Evolutionary conservation across 495 filamentous ascomycete genomes (phyloP).

Genomic region (Acidiella bohemica): DNA sequence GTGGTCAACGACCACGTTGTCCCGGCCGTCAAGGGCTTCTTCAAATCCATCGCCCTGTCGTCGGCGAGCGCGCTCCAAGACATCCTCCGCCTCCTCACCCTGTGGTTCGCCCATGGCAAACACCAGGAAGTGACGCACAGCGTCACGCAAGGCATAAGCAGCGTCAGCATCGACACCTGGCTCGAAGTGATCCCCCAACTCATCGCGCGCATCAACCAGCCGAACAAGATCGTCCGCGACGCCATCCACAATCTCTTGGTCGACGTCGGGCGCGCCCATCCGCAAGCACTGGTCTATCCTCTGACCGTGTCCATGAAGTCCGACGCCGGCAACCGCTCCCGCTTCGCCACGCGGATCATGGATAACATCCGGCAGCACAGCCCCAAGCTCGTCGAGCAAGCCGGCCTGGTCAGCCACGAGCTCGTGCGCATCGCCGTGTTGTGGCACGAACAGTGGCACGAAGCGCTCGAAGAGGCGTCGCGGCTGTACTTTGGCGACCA

Average conservation of each 20-base stretch:
- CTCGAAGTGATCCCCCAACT: conserved; percentile 94
- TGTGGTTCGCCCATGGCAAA: conserved; percentile 93
- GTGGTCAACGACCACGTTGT: conserved; percentile 79
- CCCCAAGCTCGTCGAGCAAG: conserved; percentile 85
- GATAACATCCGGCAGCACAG: conserved; percentile 95
- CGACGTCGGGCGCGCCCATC: conserved; percentile 85
- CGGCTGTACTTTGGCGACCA: conserved; percentile 80
- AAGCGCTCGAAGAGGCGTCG: conserved; percentile 94
- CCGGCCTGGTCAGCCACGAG: conserved; percentile 84
- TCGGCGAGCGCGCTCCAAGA: conserved; percentile 88
- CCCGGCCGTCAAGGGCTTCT: conserved; percentile 86
- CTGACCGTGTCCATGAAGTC: conserved; percentile 98
- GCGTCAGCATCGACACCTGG: conserved; percentile 94
- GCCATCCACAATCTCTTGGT: conserved; percentile 81
- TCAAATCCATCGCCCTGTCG: conserved; percentile 86
- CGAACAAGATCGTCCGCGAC: conserved; percentile 67
- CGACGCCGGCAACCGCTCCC: conserved; percentile 59
- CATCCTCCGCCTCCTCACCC: conserved; percentile 76
- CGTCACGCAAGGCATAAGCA: conserved; percentile 77
- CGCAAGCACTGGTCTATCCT: conserved; percentile 98
- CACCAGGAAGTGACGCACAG: conserved; percentile 72
- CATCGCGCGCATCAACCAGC: conserved; percentile 93
- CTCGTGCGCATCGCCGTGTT: conserved; percentile 90
- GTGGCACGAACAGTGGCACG: conserved; percentile 98
- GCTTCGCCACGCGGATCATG: conserved; percentile 84